Evolutionary conservation across 306 rosid genomes (phyloP).

Genomic region (Herpetospermum pedunculosum): DNA sequence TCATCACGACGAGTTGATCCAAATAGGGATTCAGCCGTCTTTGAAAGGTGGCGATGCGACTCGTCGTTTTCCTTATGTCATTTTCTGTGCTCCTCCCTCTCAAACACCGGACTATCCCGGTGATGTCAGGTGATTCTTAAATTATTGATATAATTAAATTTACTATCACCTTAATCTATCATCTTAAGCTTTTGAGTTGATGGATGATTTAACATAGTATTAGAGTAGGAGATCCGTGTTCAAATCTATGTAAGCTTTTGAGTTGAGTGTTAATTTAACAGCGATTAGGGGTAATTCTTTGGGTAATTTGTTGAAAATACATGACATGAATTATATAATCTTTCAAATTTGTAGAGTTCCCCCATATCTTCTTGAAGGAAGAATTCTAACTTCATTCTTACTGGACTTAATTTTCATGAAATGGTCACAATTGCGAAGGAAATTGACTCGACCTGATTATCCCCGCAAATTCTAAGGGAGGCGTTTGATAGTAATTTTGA

Average conservation of each 20-base stretch:
- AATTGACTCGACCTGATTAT: background rate
- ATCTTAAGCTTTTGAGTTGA: too few species aligned
- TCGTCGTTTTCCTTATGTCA: constrained; percentile 52
- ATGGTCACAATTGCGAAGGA: background rate
- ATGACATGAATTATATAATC: background rate
- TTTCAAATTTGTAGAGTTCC: background rate
- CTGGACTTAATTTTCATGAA: background rate
- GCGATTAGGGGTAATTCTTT: background rate
- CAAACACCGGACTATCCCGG: constrained; percentile 50
- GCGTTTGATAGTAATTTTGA: too few species aligned
- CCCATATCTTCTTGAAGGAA: background rate
- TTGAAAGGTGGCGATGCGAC: constrained; percentile 41
- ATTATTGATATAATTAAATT: too few species aligned
- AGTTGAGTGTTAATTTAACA: too few species aligned
- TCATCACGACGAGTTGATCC: constrained; percentile 72
- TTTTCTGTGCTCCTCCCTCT: constrained; percentile 88
- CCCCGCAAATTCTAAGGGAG: background rate
- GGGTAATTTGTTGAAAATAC: background rate
- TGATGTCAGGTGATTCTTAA: constrained; percentile 89
- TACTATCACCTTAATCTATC: too few species aligned
- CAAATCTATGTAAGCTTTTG: too few species aligned
- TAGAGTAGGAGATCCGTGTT: too few species aligned
- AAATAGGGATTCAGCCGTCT: constrained; percentile 60
- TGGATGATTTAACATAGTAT: too few species aligned
- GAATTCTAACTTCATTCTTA: background rate